These are phyloP conservation scores for Erodium texanum DNA, from an alignment of 441 rosid species.

Conservation along the genomic window DNA sequence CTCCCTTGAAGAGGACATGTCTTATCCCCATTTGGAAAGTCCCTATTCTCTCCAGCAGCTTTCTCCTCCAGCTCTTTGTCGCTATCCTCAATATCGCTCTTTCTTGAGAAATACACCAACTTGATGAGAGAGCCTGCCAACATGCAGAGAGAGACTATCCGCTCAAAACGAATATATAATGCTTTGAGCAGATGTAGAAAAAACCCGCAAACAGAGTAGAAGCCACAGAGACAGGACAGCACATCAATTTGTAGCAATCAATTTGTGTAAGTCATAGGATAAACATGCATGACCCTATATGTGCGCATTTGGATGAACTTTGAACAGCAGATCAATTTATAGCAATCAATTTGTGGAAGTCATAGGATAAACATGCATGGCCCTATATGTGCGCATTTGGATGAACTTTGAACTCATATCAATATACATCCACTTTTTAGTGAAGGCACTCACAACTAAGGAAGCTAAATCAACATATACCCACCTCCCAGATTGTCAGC, in stretches of 20 bases:
- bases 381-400: not conserved
- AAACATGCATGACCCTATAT: not conserved
- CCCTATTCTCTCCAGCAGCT: conserved; percentile 4
- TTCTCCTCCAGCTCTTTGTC: no score
- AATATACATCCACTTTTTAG: no score
- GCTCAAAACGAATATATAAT: no score
- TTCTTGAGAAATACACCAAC: conserved; percentile 2
- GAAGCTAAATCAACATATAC: not conserved
- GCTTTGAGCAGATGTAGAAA: not conserved
- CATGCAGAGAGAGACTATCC: not conserved
- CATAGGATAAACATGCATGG: not conserved
- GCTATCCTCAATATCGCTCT: conserved; percentile 2
- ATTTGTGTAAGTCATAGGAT: not conserved
- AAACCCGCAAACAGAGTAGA: not conserved
- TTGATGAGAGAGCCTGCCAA: conserved; percentile 4
- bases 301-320: not conserved
- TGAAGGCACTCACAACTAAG: not conserved
- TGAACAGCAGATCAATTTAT: not conserved
- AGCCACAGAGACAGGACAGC: not conserved
- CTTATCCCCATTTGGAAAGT: conserved; percentile 13
- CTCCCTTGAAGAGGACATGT: conserved; percentile 60
- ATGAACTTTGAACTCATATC: not conserved
- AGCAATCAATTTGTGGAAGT: not conserved
- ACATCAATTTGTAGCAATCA: not conserved
- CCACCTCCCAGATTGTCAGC: no score